These are phyloP conservation scores for Saccharomycopsis phalli DNA, from an alignment of 1,139 yeast genomes.

Conservation along the genomic window DNA sequence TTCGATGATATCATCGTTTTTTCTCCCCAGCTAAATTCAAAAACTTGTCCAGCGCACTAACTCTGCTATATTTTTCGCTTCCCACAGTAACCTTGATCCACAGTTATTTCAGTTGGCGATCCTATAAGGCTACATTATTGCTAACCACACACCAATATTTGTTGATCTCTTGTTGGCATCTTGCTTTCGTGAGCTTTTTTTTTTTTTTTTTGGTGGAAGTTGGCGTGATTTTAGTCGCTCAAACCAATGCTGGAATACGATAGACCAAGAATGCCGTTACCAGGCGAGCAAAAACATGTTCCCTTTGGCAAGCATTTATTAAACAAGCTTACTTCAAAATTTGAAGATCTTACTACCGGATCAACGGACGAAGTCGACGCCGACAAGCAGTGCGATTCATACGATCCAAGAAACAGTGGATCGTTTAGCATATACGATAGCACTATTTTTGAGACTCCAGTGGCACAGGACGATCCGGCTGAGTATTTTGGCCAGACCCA, in stretches of 20 bases:
- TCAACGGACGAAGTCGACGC: not conserved
- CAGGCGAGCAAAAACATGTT: slow-evolving; percentile 3
- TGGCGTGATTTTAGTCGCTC: too few relatives aligned
- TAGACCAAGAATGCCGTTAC: slow-evolving; percentile 19
- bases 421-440: slow-evolving; percentile 2
- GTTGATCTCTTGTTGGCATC: too few relatives aligned
- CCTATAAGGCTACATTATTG: too few relatives aligned
- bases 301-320: slow-evolving; percentile 3
- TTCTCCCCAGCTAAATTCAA: too few relatives aligned
- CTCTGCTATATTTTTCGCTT: too few relatives aligned
- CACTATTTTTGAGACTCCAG: slow-evolving; percentile 10
- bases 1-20: too few relatives aligned
- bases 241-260: slow-evolving; percentile 15
- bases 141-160: too few relatives aligned
- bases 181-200: too few relatives aligned
- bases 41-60: too few relatives aligned
- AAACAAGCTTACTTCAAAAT: slow-evolving; percentile 11
- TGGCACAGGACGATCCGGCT: slow-evolving; percentile 11
- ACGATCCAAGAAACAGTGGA: not conserved
- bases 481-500: slow-evolving; percentile 11
- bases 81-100: too few relatives aligned
- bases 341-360: slow-evolving; percentile 6
- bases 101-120: too few relatives aligned
- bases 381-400: not conserved
- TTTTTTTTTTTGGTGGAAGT: too few relatives aligned